Base-by-base conservation (phyloP, 2,329 filamentous ascomycete species). In the Exserohilum rostratum region DNA sequence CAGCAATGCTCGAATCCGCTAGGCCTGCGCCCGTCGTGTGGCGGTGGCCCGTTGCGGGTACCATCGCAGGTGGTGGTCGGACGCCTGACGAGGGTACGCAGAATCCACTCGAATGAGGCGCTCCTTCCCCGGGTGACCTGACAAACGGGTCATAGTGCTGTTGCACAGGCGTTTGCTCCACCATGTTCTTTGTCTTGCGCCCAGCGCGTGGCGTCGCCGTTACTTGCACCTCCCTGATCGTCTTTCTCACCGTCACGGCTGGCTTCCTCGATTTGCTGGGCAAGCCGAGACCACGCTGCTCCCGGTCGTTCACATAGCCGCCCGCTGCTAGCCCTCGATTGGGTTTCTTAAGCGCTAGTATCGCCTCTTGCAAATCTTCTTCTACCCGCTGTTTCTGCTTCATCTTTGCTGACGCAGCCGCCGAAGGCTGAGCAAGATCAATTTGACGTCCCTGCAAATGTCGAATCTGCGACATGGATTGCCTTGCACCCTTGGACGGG, bases 311-410 rank as follows among this genome's bases (percentile, higher is more conserved):
- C 3, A 83, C 85, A 52, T 90, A 80, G 33, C 85, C 83, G 64
- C 86, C 87, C 29, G 86, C 86, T 11, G 87, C 88, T 35, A 89
- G 80, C 18, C 85, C 83, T 40, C 90, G 84, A 66, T 93, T 92
- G 1, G 90, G 90, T 73, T 87, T 91, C 70, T 89, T 87, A 37
- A 93, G 73, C 9, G 87, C 83, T 5, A 84, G 84, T 45, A 95
- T 93, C 7, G 90, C 90, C 54, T 90, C 85, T 61, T 86, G 85
- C 30, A 93, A 75, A 66, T 92, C 87, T 25, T 87, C 85, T 43
- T 91, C 86, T 2, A 91, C 82, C 18, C 83, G 76, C 2, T 86
- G 87, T 68, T 88, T 88, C 71, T 85, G 89, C 64, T 79, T 85
- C 29, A 84, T 80, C 72, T 85, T 90, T 1, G 77, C 71, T 51